A percentile compares a stretch with the other conserved stretches of the same genome.
phyloP scores from a whole-genome alignment of 1,284 basidiomycete genomes.

The Chondrostereum purpureum region DNA sequence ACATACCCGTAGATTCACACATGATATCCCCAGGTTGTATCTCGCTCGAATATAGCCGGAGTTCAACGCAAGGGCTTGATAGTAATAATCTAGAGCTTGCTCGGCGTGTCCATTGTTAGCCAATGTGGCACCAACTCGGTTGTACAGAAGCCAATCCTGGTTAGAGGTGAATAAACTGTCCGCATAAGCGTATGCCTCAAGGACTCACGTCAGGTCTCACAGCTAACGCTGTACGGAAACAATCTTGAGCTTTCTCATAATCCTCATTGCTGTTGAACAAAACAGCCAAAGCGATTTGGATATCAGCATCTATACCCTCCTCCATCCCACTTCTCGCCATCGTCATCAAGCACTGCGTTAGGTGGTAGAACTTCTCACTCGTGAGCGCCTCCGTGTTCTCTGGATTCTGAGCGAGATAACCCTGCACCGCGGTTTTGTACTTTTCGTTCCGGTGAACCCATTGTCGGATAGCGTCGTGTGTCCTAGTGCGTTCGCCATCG shows the following conservation, averaged over 20 bases:
- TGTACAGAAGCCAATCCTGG: slow-evolving; percentile 93
- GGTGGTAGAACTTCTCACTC: slow-evolving; percentile 36
- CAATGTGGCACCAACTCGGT: slow-evolving; percentile 93
- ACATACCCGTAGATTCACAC: slow-evolving; percentile 76
- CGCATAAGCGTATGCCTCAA: not conserved
- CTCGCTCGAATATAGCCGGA: slow-evolving; percentile 91
- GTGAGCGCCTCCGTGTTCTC: slow-evolving; percentile 26
- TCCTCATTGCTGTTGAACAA: slow-evolving; percentile 92
- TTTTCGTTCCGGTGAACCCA: slow-evolving; percentile 69
- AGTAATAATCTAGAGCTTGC: slow-evolving; percentile 87
- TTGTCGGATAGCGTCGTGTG: slow-evolving; percentile 74
- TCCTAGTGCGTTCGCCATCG: slow-evolving; percentile 69
- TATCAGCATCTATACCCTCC: slow-evolving; percentile 80
- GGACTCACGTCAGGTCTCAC: slow-evolving; percentile 76
- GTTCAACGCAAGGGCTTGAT: slow-evolving; percentile 83
- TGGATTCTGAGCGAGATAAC: slow-evolving; percentile 30
- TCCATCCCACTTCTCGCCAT: slow-evolving; percentile 53
- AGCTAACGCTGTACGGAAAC: slow-evolving; percentile 85
- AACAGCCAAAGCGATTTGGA: slow-evolving; percentile 93
- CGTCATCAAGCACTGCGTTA: slow-evolving; percentile 61
- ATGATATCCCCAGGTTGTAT: slow-evolving; percentile 89
- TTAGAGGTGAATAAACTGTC: slow-evolving; percentile 1
- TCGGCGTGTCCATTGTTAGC: slow-evolving; percentile 85
- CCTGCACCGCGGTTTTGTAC: slow-evolving; percentile 45
- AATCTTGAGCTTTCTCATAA: slow-evolving; percentile 89